Conservation (phyloP, 2,329 filamentous ascomycete genomes). For the Exophiala dermatitidis region DNA sequence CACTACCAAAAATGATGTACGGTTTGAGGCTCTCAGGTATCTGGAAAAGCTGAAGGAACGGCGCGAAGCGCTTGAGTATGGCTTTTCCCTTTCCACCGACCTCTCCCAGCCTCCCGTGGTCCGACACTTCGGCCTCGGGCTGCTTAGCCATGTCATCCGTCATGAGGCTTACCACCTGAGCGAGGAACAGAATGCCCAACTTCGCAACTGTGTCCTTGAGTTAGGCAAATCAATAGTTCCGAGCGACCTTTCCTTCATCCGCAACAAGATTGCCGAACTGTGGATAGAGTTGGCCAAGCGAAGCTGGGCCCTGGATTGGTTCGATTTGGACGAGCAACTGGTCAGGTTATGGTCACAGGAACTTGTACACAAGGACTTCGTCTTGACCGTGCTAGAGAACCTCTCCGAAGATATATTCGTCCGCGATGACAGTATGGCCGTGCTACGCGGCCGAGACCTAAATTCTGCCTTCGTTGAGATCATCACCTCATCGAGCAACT, state of each 20-base stretch:
- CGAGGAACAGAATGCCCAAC: constrained; percentile 56
- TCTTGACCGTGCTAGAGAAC: constrained; percentile 80
- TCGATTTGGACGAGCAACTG: constrained; percentile 83
- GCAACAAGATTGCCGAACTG: constrained; percentile 88
- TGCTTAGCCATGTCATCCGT: constrained; percentile 82
- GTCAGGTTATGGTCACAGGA: constrained; percentile 66
- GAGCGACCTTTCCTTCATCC: constrained; percentile 71
- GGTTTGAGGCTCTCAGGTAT: constrained; percentile 74
- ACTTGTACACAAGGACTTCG: constrained; percentile 69
- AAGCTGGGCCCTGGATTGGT: constrained; percentile 87
- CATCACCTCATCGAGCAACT: constrained; percentile 70
- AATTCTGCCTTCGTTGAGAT: constrained; percentile 90
- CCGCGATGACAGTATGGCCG: constrained; percentile 78
- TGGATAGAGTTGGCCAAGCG: constrained; percentile 95
- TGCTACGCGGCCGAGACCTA: constrained; percentile 71
- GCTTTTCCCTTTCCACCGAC: constrained; percentile 73
- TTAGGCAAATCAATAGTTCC: constrained; percentile 65
- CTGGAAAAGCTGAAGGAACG: constrained; percentile 79
- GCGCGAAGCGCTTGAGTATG: constrained; percentile 72
- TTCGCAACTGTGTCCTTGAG: constrained; percentile 70
- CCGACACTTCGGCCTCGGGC: constrained; percentile 85
- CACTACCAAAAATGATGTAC: constrained; percentile 69
- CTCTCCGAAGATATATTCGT: constrained; percentile 92
- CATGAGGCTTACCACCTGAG: constrained; percentile 74
- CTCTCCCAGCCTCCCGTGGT: constrained; percentile 69